Evolutionary conservation across 2,329 filamentous ascomycete species (phyloP).

Genomic region (Exutisphaerella laricina): DNA sequence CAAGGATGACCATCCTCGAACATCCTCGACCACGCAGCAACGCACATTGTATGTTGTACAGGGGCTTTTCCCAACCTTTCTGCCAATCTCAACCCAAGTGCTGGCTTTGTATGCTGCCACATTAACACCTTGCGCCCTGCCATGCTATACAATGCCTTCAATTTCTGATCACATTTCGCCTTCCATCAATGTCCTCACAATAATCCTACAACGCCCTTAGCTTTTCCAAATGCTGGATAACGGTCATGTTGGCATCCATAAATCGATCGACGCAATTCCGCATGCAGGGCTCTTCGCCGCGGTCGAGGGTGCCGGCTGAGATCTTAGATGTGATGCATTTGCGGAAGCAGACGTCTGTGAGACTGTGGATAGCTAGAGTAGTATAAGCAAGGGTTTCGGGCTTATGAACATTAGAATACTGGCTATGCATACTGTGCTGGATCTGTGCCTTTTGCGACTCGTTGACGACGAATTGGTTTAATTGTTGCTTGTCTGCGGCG

Average conservation of each 20-base stretch:
- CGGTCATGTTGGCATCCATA: slow-evolving; percentile 77
- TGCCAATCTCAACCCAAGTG: background rate
- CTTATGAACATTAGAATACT: background rate
- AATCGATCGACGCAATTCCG: slow-evolving; percentile 92
- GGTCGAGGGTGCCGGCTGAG: slow-evolving; percentile 66
- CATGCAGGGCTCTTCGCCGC: slow-evolving; percentile 74
- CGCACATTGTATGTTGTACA: too few species aligned
- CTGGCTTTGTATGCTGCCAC: too few species aligned
- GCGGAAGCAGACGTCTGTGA: slow-evolving; percentile 65
- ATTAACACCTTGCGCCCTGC: background rate
- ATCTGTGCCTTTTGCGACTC: slow-evolving; percentile 81
- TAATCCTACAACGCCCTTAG: slow-evolving; percentile 35
- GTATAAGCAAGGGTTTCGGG: background rate
- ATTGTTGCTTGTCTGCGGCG: slow-evolving; percentile 59
- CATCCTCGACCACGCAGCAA: too few species aligned
- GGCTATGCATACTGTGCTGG: slow-evolving; percentile 37
- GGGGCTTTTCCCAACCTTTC: background rate
- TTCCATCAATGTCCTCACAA: background rate
- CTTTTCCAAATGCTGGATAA: slow-evolving; percentile 76
- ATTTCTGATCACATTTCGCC: background rate
- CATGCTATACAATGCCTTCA: background rate
- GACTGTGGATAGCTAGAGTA: slow-evolving; percentile 15
- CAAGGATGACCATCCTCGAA: too few species aligned
- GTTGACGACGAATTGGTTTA: slow-evolving; percentile 77
- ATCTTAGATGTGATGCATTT: slow-evolving; percentile 81